Conservation (phyloP, 805 yeast genomes). For the Metschnikowia dekortorum region DNA sequence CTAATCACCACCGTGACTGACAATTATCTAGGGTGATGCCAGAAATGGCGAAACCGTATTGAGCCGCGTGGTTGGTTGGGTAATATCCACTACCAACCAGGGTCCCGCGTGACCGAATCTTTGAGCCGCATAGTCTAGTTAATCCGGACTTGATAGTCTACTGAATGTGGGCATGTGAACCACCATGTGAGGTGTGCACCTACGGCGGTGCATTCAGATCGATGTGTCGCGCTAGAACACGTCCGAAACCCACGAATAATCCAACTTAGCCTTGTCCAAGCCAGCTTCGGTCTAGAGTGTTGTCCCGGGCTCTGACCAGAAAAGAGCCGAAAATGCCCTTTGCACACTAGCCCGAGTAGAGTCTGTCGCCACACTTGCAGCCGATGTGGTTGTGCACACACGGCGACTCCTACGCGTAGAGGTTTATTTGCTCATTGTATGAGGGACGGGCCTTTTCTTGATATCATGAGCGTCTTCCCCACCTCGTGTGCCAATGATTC, state of each 20-base stretch:
- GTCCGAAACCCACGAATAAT: background rate
- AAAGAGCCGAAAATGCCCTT: no score
- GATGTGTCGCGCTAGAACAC: background rate
- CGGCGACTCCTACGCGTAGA: background rate
- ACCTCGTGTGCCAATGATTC: constrained; percentile 48
- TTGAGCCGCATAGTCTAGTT: background rate
- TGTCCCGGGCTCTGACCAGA: no score
- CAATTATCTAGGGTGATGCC: background rate
- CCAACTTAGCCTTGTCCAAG: background rate
- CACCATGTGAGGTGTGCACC: background rate
- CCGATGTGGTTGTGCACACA: background rate
- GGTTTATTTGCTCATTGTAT: constrained; percentile 4
- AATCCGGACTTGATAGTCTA: no score
- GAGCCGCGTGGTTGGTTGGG: no score
- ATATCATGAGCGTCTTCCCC: background rate
- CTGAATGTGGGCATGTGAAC: background rate
- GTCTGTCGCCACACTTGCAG: no score
- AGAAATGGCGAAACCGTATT: background rate
- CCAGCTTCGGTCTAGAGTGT: no score
- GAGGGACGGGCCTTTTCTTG: background rate
- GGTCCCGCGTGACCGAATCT: background rate
- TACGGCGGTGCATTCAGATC: background rate
- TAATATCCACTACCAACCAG: background rate
- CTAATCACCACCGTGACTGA: background rate
- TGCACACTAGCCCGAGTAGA: no score